Conservation (phyloP, 2,329 filamentous ascomycete species). For the Aspergillus sp. region DNA sequence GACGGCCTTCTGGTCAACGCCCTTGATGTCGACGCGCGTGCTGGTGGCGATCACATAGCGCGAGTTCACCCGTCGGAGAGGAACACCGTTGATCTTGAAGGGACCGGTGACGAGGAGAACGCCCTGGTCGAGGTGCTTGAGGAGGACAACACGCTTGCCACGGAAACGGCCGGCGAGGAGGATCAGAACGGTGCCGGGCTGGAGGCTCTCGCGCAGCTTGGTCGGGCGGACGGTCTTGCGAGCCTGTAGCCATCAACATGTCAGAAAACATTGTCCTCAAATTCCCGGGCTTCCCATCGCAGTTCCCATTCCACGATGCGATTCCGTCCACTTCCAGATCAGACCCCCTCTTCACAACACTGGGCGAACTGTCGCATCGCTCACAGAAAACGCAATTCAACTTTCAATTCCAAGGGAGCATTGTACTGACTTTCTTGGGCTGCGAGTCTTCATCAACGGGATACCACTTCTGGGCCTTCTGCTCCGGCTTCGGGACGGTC, state of each 20-base stretch:
- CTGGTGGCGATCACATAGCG: conserved; percentile 44
- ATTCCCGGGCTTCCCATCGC: no score
- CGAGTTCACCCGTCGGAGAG: conserved; percentile 64
- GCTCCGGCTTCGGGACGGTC: conserved; percentile 71
- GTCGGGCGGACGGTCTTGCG: conserved; percentile 89
- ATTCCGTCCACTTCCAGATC: no score
- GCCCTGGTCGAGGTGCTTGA: conserved; percentile 95
- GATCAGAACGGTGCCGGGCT: conserved; percentile 94
- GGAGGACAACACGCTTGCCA: conserved; percentile 98
- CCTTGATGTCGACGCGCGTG: conserved; percentile 52
- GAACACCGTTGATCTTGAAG: conserved; percentile 99
- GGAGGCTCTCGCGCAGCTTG: conserved; percentile 77
- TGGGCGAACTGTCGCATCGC: conserved; percentile 24
- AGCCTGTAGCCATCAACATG: conserved; percentile 50
- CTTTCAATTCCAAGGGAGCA: conserved; percentile 4
- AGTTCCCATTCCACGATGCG: no score
- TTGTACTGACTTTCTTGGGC: conserved; percentile 81
- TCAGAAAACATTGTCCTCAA: conserved; percentile 6
- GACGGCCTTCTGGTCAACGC: conserved; percentile 61
- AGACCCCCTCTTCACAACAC: no score
- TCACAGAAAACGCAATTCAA: conserved; percentile 19
- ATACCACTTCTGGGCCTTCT: conserved; percentile 99
- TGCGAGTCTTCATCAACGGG: conserved; percentile 82
- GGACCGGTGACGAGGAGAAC: conserved; percentile 98
- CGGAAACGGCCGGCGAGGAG: conserved; percentile 99